These are phyloP conservation scores for Salix koriyanagi DNA, from an alignment of 345 rosid species.

Conservation along the genomic window DNA sequence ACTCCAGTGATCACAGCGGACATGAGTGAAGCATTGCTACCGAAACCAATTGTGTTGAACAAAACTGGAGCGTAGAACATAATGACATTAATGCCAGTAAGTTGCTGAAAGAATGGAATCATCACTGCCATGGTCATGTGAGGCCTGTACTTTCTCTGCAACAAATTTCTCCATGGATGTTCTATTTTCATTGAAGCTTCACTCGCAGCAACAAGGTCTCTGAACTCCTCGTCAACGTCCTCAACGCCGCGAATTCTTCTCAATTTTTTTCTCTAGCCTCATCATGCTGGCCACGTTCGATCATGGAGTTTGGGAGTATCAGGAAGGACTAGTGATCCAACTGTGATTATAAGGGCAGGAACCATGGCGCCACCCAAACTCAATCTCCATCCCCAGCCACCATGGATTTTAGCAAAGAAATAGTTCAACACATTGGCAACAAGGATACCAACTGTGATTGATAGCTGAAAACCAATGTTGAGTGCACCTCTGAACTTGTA, in stretches of 20 bases:
- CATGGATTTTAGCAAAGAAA: slow-evolving; percentile 74
- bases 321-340: slow-evolving; percentile 78
- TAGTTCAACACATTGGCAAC: slow-evolving; percentile 76
- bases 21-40: slow-evolving; percentile 61
- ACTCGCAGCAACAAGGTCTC: slow-evolving; percentile 70
- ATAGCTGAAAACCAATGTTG: slow-evolving; percentile 87
- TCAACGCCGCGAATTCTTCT: slow-evolving; percentile 64
- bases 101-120: slow-evolving; percentile 82
- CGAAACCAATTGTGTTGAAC: slow-evolving; percentile 74
- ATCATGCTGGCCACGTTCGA: slow-evolving; percentile 67
- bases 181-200: slow-evolving; percentile 65
- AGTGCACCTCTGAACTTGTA: slow-evolving; percentile 88
- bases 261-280: slow-evolving; percentile 60
- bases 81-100: slow-evolving; percentile 81
- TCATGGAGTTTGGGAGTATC: slow-evolving; percentile 96
- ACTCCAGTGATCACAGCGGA: slow-evolving; percentile 75
- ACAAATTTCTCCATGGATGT: slow-evolving; percentile 73
- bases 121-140: slow-evolving; percentile 68
- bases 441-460: slow-evolving; percentile 84
- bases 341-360: slow-evolving; percentile 79
- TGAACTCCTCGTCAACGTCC: slow-evolving; percentile 71
- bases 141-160: slow-evolving; percentile 79
- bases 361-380: slow-evolving; percentile 96
- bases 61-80: slow-evolving; percentile 92
- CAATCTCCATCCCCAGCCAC: slow-evolving; percentile 93